Percentiles rank a stretch among this genome's conserved stretches.
These are phyloP conservation scores for Heliosperma pusillum DNA, from an alignment of 148 eudicot species.

Conservation along the genomic window DNA sequence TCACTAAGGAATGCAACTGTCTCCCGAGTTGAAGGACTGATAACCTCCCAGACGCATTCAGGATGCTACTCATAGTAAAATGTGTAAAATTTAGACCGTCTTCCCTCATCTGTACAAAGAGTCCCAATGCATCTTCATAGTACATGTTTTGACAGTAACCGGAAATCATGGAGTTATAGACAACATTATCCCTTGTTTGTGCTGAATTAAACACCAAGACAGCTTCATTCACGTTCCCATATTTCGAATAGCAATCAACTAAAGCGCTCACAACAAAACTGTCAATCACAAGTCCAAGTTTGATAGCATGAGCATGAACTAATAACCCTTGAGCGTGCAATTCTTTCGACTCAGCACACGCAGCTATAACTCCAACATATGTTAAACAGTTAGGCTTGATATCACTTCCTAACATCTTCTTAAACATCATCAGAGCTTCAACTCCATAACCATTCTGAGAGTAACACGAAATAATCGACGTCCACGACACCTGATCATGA, in stretches of 20 bases:
- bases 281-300: conserved; percentile 29
- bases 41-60: conserved; percentile 39
- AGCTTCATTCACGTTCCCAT: conserved; percentile 33
- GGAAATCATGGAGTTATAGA: no score
- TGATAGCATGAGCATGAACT: conserved; percentile 39
- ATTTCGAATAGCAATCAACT: conserved; percentile 42
- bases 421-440: conserved; percentile 34
- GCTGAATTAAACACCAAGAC: conserved; percentile 25
- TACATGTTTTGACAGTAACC: conserved; percentile 32
- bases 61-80: conserved; percentile 37
- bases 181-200: conserved; percentile 23
- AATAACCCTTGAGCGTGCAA: conserved; percentile 18
- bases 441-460: neutral
- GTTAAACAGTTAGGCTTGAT: conserved; percentile 41
- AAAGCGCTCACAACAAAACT: conserved; percentile 31
- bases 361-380: conserved; percentile 36
- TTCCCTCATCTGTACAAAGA: conserved; percentile 30
- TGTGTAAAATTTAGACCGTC: conserved; percentile 22
- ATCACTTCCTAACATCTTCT: conserved; percentile 29
- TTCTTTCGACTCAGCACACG: conserved; percentile 18
- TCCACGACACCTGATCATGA: neutral
- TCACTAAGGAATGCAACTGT: conserved; percentile 37
- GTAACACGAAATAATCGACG: neutral
- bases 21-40: conserved; percentile 30
- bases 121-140: conserved; percentile 31